phyloP scores from a whole-genome alignment of 2,329 filamentous ascomycete genomes.

The Diaporthe citri region DNA sequence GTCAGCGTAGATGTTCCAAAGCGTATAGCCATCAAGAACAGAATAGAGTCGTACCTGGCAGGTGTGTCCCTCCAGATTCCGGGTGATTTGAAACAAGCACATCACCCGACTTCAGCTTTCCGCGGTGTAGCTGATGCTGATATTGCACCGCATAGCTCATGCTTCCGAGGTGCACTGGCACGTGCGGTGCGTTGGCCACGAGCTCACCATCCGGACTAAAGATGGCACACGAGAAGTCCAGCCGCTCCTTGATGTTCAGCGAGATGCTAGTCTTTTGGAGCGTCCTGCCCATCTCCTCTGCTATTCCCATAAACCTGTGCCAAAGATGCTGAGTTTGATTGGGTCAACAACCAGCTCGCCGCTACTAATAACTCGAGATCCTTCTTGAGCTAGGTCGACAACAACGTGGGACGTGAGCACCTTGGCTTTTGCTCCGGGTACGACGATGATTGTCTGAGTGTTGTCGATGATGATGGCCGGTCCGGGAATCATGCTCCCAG shows the following conservation, averaged over 20 bases:
- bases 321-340: constrained; percentile 66
- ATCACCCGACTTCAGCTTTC: constrained; percentile 53
- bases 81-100: constrained; percentile 57
- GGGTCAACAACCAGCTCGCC: constrained; percentile 53
- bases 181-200: constrained; percentile 56
- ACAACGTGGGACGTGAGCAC: constrained; percentile 47
- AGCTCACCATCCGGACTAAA: constrained; percentile 57
- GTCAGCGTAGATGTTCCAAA: not conserved
- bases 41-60: constrained; percentile 44
- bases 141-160: constrained; percentile 57
- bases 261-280: constrained; percentile 68
- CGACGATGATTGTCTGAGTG: constrained; percentile 36
- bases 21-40: not conserved
- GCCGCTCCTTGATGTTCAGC: constrained; percentile 59
- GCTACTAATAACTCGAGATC: not conserved
- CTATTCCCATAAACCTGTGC: constrained; percentile 70
- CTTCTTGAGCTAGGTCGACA: constrained; percentile 26
- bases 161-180: constrained; percentile 57
- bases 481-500: constrained; percentile 14
- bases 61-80: constrained; percentile 53
- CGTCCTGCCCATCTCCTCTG: constrained; percentile 70
- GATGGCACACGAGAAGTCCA: constrained; percentile 58
- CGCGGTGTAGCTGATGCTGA: constrained; percentile 51
- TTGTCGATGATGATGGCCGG: constrained; percentile 48
- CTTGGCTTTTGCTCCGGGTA: constrained; percentile 36